These are phyloP conservation scores for Hyphodiscus hymeniophilus DNA, from an alignment of 495 filamentous ascomycete genomes.

Conservation along the genomic window DNA sequence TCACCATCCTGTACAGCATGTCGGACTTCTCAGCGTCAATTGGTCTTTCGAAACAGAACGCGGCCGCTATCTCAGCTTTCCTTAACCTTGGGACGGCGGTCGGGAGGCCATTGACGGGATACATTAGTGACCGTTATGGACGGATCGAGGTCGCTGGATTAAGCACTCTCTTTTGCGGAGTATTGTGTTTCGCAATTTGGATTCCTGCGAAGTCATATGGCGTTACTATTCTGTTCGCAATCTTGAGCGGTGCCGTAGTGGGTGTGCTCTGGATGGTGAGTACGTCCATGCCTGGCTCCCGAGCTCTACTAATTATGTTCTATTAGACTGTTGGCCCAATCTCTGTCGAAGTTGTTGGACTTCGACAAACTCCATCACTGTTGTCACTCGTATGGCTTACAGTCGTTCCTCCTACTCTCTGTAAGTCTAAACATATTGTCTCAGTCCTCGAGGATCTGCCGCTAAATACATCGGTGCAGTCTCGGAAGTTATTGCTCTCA, in stretches of 20 bases:
- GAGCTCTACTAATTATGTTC: background rate
- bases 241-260: conserved; percentile 57
- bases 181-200: conserved; percentile 62
- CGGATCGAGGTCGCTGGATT: conserved; percentile 58
- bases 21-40: conserved; percentile 58
- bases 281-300: background rate
- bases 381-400: conserved; percentile 66
- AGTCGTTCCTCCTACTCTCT: conserved; percentile 62
- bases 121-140: conserved; percentile 56
- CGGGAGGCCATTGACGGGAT: conserved; percentile 59
- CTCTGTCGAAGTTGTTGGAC: conserved; percentile 63
- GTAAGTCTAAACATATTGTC: background rate
- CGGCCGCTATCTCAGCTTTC: conserved; percentile 60
- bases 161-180: conserved; percentile 50
- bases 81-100: conserved; percentile 57
- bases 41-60: conserved; percentile 57
- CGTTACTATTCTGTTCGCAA: conserved; percentile 57
- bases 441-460: background rate
- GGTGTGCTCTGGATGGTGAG: conserved; percentile 56
- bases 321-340: conserved; percentile 57
- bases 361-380: conserved; percentile 61
- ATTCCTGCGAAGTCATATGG: conserved; percentile 53
- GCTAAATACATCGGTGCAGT: conserved; percentile 26
- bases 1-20: conserved; percentile 64
- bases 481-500: conserved; percentile 63